phyloP scores from a whole-genome alignment of 495 filamentous ascomycete genomes.

The Xylaria sp. region DNA sequence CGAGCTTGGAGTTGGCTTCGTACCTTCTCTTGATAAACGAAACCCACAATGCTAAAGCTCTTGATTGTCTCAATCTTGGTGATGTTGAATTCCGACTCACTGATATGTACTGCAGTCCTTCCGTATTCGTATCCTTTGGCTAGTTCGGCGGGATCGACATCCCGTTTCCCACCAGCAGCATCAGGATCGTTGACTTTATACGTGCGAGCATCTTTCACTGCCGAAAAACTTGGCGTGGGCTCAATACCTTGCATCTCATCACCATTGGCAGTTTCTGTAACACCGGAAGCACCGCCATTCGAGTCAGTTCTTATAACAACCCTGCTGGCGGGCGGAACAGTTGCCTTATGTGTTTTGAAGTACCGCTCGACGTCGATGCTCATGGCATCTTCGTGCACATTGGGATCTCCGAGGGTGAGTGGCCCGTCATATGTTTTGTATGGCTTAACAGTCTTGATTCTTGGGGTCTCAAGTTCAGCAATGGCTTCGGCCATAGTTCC shows the following conservation, averaged over 20 bases:
- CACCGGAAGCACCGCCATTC: slow-evolving; percentile 51
- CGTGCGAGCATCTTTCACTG: slow-evolving; percentile 72
- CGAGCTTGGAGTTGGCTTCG: background rate
- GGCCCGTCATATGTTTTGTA: slow-evolving; percentile 79
- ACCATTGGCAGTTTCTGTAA: slow-evolving; percentile 53
- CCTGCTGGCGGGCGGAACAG: slow-evolving; percentile 73
- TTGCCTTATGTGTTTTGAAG: slow-evolving; percentile 79
- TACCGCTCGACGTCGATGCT: slow-evolving; percentile 90
- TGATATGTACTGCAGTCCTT: slow-evolving; percentile 87
- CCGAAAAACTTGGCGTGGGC: slow-evolving; percentile 59
- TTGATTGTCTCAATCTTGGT: slow-evolving; percentile 80
- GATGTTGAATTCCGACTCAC: slow-evolving; percentile 79
- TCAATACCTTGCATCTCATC: slow-evolving; percentile 54
- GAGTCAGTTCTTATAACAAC: slow-evolving; percentile 64
- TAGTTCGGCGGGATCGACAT: slow-evolving; percentile 82
- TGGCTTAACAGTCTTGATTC: slow-evolving; percentile 73
- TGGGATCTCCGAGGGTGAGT: slow-evolving; percentile 79
- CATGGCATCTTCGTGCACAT: slow-evolving; percentile 76
- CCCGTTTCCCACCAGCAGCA: slow-evolving; percentile 79
- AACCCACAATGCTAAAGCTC: slow-evolving; percentile 82
- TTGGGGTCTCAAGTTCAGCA: slow-evolving; percentile 70
- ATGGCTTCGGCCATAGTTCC: slow-evolving; percentile 88
- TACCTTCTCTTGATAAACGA: slow-evolving; percentile 77
- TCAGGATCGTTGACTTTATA: slow-evolving; percentile 81
- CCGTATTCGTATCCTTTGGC: slow-evolving; percentile 96